These are phyloP conservation scores for Solanum etuberosum DNA, from an alignment of 257 asterid genomes.

Conservation along the genomic window DNA sequence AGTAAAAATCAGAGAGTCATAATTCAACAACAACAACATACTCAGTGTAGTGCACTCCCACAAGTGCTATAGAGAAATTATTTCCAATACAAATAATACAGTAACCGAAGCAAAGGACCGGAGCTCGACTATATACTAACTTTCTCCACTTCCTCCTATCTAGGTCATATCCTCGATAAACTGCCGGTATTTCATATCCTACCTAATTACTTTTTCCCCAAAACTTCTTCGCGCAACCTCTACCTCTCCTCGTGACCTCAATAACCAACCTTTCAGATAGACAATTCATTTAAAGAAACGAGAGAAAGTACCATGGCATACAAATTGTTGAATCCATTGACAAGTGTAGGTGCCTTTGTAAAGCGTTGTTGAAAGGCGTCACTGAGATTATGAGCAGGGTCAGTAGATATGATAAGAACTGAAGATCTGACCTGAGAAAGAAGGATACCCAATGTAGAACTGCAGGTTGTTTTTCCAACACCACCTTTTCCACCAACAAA, in stretches of 20 bases:
- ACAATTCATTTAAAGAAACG: neutral
- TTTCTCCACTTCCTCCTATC: neutral
- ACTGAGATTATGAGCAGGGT: conserved; percentile 95
- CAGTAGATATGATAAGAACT: conserved; percentile 91
- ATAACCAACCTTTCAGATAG: neutral
- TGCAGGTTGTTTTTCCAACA: conserved; percentile 91
- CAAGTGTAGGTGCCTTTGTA: conserved; percentile 82
- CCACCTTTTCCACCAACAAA: conserved; percentile 99
- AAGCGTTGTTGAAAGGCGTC: conserved; percentile 91
- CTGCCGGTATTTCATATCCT: neutral
- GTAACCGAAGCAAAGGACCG: neutral
- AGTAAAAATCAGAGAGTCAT: neutral
- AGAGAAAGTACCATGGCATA: conserved; percentile 66
- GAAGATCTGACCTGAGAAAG: conserved; percentile 64
- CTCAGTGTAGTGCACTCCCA: neutral
- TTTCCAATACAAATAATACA: neutral
- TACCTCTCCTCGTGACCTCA: too few relatives aligned
- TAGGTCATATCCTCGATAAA: neutral
- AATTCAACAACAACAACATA: neutral
- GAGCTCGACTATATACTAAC: neutral
- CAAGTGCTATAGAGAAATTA: neutral
- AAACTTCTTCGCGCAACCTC: neutral
- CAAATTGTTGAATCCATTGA: conserved; percentile 81
- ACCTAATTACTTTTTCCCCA: neutral
- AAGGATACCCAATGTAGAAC: conserved; percentile 64